phyloP scores from a whole-genome alignment of 495 filamentous ascomycete species.

The Talaromyces thailandensis region DNA sequence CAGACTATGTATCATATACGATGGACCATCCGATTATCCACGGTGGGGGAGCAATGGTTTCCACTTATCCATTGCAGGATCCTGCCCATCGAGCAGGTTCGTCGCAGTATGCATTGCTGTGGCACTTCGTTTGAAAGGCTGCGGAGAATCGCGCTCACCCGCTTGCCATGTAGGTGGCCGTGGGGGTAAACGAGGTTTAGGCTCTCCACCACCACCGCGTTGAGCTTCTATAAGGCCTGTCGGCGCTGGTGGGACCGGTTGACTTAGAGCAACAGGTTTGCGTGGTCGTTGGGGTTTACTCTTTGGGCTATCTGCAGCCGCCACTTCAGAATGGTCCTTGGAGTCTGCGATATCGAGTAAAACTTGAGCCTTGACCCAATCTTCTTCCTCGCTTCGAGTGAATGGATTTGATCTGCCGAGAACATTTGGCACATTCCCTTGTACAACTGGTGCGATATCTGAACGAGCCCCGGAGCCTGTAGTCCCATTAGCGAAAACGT shows the following conservation, averaged over 20 bases:
- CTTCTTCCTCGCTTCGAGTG: constrained; percentile 51
- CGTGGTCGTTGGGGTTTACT: constrained; percentile 1
- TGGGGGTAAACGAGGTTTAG: not conserved
- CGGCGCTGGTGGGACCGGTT: not conserved
- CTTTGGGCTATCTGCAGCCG: not conserved
- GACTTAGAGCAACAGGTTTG: not conserved
- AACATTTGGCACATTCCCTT: constrained; percentile 55
- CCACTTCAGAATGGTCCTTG: not conserved
- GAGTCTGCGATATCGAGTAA: not conserved
- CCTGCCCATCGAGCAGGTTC: not conserved
- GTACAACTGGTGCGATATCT: constrained; percentile 51
- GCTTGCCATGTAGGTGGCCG: not conserved
- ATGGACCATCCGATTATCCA: not conserved
- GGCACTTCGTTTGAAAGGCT: not conserved
- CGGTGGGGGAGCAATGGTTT: not conserved
- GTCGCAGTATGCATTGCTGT: not conserved
- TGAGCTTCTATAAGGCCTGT: not conserved
- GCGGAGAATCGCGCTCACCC: not conserved
- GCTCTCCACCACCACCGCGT: not conserved
- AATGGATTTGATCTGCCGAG: constrained; percentile 79
- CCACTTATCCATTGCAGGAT: not conserved
- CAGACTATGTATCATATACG: not conserved
- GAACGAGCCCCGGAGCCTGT: constrained; percentile 68
- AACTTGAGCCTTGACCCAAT: constrained; percentile 52
- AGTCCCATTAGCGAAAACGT: constrained; percentile 5